Conservation (phyloP, 257 asterid genomes). For the Linaria vulgaris region DNA sequence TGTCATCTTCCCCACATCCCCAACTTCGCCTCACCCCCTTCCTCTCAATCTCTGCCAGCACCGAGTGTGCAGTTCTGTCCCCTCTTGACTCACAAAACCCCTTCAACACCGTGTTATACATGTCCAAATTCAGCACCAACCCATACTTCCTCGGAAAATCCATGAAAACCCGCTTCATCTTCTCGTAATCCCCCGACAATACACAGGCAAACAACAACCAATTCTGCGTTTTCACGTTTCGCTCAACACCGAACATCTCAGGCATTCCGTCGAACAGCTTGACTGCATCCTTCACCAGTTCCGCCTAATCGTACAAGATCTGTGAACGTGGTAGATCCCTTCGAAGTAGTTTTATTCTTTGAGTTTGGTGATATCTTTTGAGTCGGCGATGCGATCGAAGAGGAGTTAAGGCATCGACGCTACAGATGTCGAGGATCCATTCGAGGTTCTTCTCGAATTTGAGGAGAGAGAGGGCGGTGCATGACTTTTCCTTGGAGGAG, state of each 20-base stretch:
- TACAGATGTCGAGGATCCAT: constrained; percentile 48
- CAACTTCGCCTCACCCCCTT: constrained; percentile 42
- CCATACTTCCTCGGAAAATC: constrained; percentile 38
- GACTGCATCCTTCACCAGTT: too few relatives aligned
- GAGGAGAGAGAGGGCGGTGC: too few relatives aligned
- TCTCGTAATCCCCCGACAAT: constrained; percentile 34
- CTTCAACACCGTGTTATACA: constrained; percentile 38
- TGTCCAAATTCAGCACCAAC: constrained; percentile 36
- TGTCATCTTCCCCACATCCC: constrained; percentile 47
- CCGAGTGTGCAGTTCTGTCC: constrained; percentile 34
- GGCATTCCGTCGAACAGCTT: constrained; percentile 39
- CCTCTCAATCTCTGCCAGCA: constrained; percentile 46
- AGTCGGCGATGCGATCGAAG: constrained; percentile 44
- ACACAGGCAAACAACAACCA: constrained; percentile 41
- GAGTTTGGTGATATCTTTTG: constrained; percentile 38
- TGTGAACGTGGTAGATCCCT: constrained; percentile 45
- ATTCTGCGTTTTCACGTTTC: constrained; percentile 38
- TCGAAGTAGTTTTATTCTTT: constrained; percentile 29
- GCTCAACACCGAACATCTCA: constrained; percentile 32
- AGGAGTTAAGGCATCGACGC: constrained; percentile 48
- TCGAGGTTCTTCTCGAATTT: constrained; percentile 47
- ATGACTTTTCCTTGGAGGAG: too few relatives aligned
- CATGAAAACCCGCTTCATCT: constrained; percentile 41
- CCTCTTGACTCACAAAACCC: constrained; percentile 48
- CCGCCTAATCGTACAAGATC: constrained; percentile 39